These are phyloP conservation scores for Botrytis cinerea DNA, from an alignment of 2,329 filamentous ascomycete species.

Conservation along the genomic window DNA sequence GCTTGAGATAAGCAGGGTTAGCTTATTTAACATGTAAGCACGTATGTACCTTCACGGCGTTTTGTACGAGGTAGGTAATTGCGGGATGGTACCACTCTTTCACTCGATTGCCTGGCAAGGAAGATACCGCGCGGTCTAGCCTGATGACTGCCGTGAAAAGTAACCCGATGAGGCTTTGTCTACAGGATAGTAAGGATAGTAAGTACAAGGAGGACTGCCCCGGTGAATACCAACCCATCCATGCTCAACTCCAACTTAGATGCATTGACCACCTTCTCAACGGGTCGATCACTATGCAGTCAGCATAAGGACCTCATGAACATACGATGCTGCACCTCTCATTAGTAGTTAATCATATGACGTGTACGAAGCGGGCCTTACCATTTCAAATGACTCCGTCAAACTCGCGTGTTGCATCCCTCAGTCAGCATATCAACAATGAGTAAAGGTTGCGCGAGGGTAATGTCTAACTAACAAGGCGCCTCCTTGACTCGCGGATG, in stretches of 20 bases:
- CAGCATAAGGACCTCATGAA: slow-evolving; percentile 26
- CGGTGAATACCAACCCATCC: slow-evolving; percentile 31
- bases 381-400: slow-evolving; percentile 8
- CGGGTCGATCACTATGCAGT: slow-evolving; percentile 24
- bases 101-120: slow-evolving; percentile 18
- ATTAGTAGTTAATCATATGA: slow-evolving; percentile 18
- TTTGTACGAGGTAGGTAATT: slow-evolving; percentile 17
- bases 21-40: slow-evolving; percentile 17
- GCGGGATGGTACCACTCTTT: slow-evolving; percentile 15
- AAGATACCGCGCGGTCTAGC: slow-evolving; percentile 26
- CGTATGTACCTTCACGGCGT: slow-evolving; percentile 16
- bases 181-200: slow-evolving; percentile 31
- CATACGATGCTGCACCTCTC: slow-evolving; percentile 24
- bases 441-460: slow-evolving; percentile 2
- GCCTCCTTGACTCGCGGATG: background rate
- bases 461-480: slow-evolving; percentile 11
- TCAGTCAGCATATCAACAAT: background rate
- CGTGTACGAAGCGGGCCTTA: slow-evolving; percentile 13
- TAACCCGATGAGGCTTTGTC: slow-evolving; percentile 29
- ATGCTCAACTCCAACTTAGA: slow-evolving; percentile 27
- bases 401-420: slow-evolving; percentile 14
- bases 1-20: slow-evolving; percentile 19
- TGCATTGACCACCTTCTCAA: slow-evolving; percentile 27
- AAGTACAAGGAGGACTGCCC: slow-evolving; percentile 26
- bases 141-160: slow-evolving; percentile 28